Conservation (phyloP, 371 early-diverging fungal genomes). For the Mucor mucedo region DNA sequence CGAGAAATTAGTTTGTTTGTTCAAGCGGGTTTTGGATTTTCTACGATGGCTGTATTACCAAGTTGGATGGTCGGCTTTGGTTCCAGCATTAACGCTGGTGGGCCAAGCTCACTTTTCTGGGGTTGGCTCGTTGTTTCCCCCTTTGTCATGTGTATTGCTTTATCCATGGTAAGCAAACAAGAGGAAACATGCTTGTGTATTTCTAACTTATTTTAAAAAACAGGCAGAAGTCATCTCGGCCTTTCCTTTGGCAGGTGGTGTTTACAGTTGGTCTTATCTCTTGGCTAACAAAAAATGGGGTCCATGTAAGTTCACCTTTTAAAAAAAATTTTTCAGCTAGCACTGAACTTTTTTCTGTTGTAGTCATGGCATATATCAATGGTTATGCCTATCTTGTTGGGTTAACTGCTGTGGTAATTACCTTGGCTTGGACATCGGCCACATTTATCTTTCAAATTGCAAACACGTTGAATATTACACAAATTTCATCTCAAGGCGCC, state of each 20-base stretch:
- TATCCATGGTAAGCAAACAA: slow-evolving; percentile 25
- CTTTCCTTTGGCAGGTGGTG: slow-evolving; percentile 43
- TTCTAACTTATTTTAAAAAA: background rate
- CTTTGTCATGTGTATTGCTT: slow-evolving; percentile 44
- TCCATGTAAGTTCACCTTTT: slow-evolving; percentile 36
- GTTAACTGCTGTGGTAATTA: slow-evolving; percentile 33
- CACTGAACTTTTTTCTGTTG: background rate
- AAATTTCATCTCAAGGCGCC: slow-evolving; percentile 36
- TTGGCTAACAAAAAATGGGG: slow-evolving; percentile 43
- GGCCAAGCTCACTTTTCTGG: slow-evolving; percentile 48
- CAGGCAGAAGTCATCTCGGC: slow-evolving; percentile 44
- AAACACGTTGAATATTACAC: slow-evolving; percentile 23
- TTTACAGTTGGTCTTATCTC: slow-evolving; percentile 47
- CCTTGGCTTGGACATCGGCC: slow-evolving; percentile 40
- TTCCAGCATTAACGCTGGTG: slow-evolving; percentile 36
- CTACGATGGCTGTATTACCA: slow-evolving; percentile 44
- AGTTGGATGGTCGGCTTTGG: slow-evolving; percentile 48
- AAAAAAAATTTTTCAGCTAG: background rate
- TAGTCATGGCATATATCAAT: slow-evolving; percentile 48
- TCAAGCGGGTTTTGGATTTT: slow-evolving; percentile 40
- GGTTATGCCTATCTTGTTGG: slow-evolving; percentile 45
- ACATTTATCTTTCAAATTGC: slow-evolving; percentile 36
- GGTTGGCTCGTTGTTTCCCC: slow-evolving; percentile 42
- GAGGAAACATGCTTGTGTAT: background rate
- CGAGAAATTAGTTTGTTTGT: slow-evolving; percentile 43